Conservation (phyloP, 495 filamentous ascomycete species). For the Neurospora sp. region DNA sequence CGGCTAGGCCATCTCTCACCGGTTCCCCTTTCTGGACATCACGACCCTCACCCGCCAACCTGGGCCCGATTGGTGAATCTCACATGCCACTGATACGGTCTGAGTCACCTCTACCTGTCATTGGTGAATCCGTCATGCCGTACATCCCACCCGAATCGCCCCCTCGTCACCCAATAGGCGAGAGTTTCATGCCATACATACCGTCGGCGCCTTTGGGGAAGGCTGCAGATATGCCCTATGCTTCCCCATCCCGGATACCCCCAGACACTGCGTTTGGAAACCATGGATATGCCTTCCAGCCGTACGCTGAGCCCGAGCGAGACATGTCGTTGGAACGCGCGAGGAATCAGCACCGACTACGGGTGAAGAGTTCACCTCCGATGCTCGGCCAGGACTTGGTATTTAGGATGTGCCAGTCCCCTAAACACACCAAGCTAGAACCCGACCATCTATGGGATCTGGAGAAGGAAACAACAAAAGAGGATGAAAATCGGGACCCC, state of each 20-base stretch:
- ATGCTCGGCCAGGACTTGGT: conserved; percentile 73
- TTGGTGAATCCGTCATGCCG: conserved; percentile 23
- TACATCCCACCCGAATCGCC: conserved; percentile 20
- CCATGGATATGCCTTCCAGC: conserved; percentile 18
- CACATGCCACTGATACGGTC: conserved; percentile 29
- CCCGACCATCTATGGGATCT: conserved; percentile 39
- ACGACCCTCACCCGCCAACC: conserved; percentile 9
- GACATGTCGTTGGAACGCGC: conserved; percentile 31
- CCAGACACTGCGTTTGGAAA: conserved; percentile 22
- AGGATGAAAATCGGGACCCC: conserved; percentile 40
- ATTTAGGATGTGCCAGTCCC: conserved; percentile 69
- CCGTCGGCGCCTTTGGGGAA: conserved; percentile 23
- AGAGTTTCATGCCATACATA: conserved; percentile 28
- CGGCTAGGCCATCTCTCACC: conserved; percentile 22
- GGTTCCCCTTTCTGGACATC: conserved; percentile 20
- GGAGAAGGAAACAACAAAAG: conserved; percentile 20
- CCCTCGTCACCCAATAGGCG: conserved; percentile 22
- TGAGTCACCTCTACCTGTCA: conserved; percentile 27
- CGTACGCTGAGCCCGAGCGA: conserved; percentile 25
- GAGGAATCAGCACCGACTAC: conserved; percentile 24
- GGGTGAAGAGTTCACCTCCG: conserved; percentile 53
- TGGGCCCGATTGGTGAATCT: conserved; percentile 27
- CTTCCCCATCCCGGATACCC: conserved; percentile 18
- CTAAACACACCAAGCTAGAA: conserved; percentile 71
- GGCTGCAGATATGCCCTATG: conserved; percentile 24